Evolutionary conservation across 2,329 filamentous ascomycete species (phyloP), one percentile per base, ranked within the genome.

Genomic region (Apiospora arundinis): DNA sequence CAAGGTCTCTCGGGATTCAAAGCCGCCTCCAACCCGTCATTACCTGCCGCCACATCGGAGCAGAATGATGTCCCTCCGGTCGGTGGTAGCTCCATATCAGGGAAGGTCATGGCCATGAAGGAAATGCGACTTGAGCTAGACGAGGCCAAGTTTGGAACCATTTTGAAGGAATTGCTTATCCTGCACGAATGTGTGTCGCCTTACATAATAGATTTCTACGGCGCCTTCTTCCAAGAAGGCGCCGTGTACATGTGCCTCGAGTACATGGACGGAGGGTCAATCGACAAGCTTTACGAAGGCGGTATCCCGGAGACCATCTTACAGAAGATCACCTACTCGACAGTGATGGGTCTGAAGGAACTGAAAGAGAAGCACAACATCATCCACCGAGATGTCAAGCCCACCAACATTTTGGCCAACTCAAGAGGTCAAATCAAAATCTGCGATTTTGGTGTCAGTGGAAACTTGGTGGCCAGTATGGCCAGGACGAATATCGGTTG

Each of bases 241-340:
- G 96, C 96, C 0, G 96, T 99, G 1, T 99, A 99, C 82, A 98
- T 99, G 81, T 99, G 96, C 83, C 97, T 99, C 81, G 96, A 99
- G 83, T 97, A 95, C 83, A 99, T 99, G 96, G 95, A 99, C 80
- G 96, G 96, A 66, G 96, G 96, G 9, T 98, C 95, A 48, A 95
- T 98, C 79, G 96, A 99, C 86, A 98, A 98, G 82, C 84, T 99
- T 16, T 99, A 99, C 81, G 89, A 89, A 14, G 94, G 95, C 72
- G 96, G 96, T 63, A 92, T 99, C 12, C 95, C 96, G 0, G 96
- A 99, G 80, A 90, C 89, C 56, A 92, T 99, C 0, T 84, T 99
- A 69, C 91, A 92, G 70, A 98, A 98, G 81, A 96, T 99, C 74
- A 95, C 95, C 0, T 90, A 96, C 74, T 92, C 93, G 25, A 98